phyloP scores from a whole-genome alignment of 495 filamentous ascomycete genomes.

The Hypoxylon fragiforme region DNA sequence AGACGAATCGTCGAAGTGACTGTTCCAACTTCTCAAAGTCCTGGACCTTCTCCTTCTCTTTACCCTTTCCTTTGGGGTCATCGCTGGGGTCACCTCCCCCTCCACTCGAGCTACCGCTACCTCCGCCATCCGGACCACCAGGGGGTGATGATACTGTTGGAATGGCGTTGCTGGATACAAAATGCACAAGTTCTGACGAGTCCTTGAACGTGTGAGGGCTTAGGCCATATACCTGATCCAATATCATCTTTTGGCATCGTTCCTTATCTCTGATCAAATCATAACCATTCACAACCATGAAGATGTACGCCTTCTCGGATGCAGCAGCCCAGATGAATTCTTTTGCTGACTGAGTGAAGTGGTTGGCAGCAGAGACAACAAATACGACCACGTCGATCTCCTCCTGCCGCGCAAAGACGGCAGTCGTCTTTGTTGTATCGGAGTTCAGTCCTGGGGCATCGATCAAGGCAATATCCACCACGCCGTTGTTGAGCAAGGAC shows the following conservation, averaged over 20 bases:
- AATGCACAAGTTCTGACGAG: slow-evolving; percentile 89
- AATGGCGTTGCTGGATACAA: slow-evolving; percentile 95
- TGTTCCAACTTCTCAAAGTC: slow-evolving; percentile 90
- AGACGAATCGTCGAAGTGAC: slow-evolving; percentile 87
- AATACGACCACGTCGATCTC: slow-evolving; percentile 99
- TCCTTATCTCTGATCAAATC: slow-evolving; percentile 92
- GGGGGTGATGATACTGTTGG: slow-evolving; percentile 64
- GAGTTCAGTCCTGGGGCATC: slow-evolving; percentile 95
- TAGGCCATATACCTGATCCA: slow-evolving; percentile 81
- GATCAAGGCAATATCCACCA: slow-evolving; percentile 96
- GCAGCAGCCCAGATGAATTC: slow-evolving; percentile 97
- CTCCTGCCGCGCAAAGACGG: slow-evolving; percentile 93
- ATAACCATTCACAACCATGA: slow-evolving; percentile 97
- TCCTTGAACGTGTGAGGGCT: slow-evolving; percentile 94
- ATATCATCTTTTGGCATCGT: slow-evolving; percentile 78
- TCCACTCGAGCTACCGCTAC: slow-evolving; percentile 61
- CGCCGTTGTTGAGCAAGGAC: slow-evolving; percentile 93
- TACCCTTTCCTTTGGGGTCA: slow-evolving; percentile 82
- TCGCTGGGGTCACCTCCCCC: slow-evolving; percentile 61
- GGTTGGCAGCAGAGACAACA: slow-evolving; percentile 94
- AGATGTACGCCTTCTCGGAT: slow-evolving; percentile 96
- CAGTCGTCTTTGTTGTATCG: slow-evolving; percentile 94
- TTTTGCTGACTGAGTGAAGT: slow-evolving; percentile 93
- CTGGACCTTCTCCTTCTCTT: slow-evolving; percentile 80
- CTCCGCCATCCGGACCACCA: slow-evolving; percentile 60